Evolutionary conservation across 306 rosid species (phyloP), one percentile per base, ranked within the genome.

Genomic region (Astragalus glycyphyllos): DNA sequence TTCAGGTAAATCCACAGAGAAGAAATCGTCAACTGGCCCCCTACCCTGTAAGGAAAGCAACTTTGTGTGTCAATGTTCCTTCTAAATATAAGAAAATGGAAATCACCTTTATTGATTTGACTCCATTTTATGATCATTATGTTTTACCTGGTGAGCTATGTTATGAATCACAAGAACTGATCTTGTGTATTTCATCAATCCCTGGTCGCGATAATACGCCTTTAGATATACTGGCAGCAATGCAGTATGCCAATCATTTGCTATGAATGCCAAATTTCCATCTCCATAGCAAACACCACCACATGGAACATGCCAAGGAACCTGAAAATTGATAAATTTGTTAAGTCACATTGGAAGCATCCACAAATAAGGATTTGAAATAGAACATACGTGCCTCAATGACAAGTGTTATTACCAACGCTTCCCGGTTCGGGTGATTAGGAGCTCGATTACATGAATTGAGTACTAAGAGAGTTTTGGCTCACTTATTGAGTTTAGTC

Each of bases 221-320:
- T 91, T 95, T 73, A 95, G 84, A 81, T 91, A 95, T 66, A 91
- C 96, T 3, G 99, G 99, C 41, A 95, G 82, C 86, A 95, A 73
- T 40, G 99, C 96, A 41, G 97, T 87, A 81, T 95, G 97, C 99
- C 99, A 95, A 79, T 95, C 99, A 81, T 95, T 95, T 66, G 92
- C 97, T 56, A 95, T 87, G 78, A 89, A 95, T 62, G 44, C 99
- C 88, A 95, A 82, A 88, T 95, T 95, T 66, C 97, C 99, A 81
- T 95, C 99, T 77, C 99, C 99, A 84, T 95, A 95, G 87, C 95
- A 87, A 69, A 79, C 65, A 45, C 97, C 99, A 26, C 99, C 99
- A 58, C 99, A 95, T 14, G 97, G 99, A 68, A 91, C 92, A 78
- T 87, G 26, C 99, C 99, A 95, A 53, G 96, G 96, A 75, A 89